phyloP scores from a whole-genome alignment of 768 basidiomycete genomes.

The Tulasnella sp. region DNA sequence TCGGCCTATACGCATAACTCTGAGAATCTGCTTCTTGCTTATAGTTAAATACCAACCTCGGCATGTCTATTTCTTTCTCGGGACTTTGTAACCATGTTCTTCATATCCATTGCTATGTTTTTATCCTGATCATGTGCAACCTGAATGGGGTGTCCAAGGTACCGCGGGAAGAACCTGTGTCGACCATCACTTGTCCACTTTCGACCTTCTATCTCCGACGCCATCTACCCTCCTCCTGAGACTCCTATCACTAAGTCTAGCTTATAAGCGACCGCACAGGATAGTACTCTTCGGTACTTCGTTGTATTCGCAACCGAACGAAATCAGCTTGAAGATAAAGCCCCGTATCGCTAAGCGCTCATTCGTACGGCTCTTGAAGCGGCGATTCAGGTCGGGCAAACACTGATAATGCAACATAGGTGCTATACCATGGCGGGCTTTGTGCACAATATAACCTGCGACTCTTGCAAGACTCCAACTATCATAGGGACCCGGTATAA shows the following conservation, averaged over 20 bases:
- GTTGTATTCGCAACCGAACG: too few relatives aligned
- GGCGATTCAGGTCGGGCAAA: neutral
- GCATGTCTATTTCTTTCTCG: neutral
- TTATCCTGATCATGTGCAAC: neutral
- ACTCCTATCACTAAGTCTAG: neutral
- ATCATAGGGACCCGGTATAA: constrained; percentile 14
- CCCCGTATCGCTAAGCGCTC: neutral
- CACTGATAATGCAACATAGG: neutral
- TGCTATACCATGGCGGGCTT: neutral
- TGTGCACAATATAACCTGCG: neutral
- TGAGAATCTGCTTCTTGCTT: neutral
- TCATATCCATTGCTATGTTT: neutral
- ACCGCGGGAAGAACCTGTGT: neutral
- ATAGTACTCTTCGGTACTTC: too few relatives aligned
- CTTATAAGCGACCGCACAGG: too few relatives aligned
- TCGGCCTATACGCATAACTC: neutral
- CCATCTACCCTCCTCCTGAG: neutral
- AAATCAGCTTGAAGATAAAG: neutral
- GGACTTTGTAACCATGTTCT: neutral
- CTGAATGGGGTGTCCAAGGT: neutral
- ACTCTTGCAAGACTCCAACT: neutral
- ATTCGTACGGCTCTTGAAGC: neutral
- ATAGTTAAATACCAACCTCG: neutral
- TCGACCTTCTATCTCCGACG: neutral
- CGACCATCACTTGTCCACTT: neutral